Evolutionary conservation across 192 early-diverging fungal species (phyloP), one percentile per base, ranked within the genome.

Genomic region (Mortierella claussenii): DNA sequence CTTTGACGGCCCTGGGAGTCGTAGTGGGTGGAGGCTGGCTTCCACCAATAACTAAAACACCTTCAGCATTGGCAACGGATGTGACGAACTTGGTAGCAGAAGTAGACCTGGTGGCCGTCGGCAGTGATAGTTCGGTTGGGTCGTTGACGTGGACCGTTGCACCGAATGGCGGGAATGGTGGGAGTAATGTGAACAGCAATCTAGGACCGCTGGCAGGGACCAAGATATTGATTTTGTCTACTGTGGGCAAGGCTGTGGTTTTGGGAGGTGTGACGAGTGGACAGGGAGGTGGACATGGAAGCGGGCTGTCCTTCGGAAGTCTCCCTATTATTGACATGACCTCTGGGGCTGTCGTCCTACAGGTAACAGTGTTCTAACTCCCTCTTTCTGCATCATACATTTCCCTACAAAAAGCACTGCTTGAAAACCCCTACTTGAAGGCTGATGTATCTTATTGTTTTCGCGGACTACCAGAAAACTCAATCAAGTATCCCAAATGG

Each of bases 11-110:
- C 1, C 21, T 52, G 0, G 71, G 71, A 4, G 62, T 75, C 2
- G 71, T 60, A 6, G 18, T 75, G 20, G 71, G 71, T n/a, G 71
- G 71, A 37, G 71, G 71, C 24, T 75, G 71, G 71, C 12, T 75
- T 11, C 55, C 71, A 12, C 46, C 47, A 60, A 44, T 24, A 20
- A 20, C 44, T 0, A 65, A 44, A 4, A 31, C 63, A 7, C 31
- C 40, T 4, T 75, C 71, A 2, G 63, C 40, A 1, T 42, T 42
- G 37, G 71, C 63, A 3, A 47, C 63, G 4, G 55, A 33, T 1
- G 13, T 75, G 44, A 55, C 31, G 4, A 55, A 53, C 18, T 55
- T 69, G 52, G 68, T 61, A 1, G 55, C 59, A 18, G 68, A 69
- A 21, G 51, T 57, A 0, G 59, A 69, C 30, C 20, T 69, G 43